Base-by-base conservation (phyloP, 768 basidiomycete species). In the Rubroboletus pulcherrimus region DNA sequence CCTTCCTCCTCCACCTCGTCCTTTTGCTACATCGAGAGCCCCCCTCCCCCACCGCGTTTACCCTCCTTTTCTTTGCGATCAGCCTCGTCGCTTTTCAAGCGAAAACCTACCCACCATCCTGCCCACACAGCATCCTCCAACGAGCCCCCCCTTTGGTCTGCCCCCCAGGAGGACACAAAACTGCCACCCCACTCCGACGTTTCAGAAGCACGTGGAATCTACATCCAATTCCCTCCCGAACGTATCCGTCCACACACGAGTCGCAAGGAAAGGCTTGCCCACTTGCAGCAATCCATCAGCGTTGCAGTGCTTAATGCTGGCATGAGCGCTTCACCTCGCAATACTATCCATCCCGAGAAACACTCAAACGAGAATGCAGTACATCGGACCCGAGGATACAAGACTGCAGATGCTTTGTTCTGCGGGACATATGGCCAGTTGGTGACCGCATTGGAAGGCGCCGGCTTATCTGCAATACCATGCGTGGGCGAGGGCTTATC, bases 371-470 rank as follows among this genome's bases (percentile, higher is more conserved):
- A 48, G 5, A 21, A 46, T 21, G 26, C 19, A 29, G n/a, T 26
- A 2, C 62, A 52, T 37, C 38, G 7, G 2, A n/a, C 29, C 35
- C 54, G 59, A 49, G 56, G 56, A 48, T 49, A 66, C 21, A 63
- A 54, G 53, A 58, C 56, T 9, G 19, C 66, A n/a, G 63, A 66
- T 40, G 65, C 74, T 30, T 60, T 78, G 49, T 78, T 74, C 59
- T 70, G 73, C 26, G 76, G 76, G 26, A 77, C 76, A 19, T 77
- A 76, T 58, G 76, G 76, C 10, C 76, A 77, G 61, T 60, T 78
- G 48, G 70, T 71, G 69, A 55, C 63, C 24, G 76, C 76, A n/a
- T 62, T 77, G 41, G 59, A 72, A 47, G 64, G 55, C 15, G 76
- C 73, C 1, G 76, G 76, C 38, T 64, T 77, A 60, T 66, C 63